Evolutionary conservation across 192 early-diverging fungal genomes (phyloP).

Genomic region (Gamsiella multidivaricata): DNA sequence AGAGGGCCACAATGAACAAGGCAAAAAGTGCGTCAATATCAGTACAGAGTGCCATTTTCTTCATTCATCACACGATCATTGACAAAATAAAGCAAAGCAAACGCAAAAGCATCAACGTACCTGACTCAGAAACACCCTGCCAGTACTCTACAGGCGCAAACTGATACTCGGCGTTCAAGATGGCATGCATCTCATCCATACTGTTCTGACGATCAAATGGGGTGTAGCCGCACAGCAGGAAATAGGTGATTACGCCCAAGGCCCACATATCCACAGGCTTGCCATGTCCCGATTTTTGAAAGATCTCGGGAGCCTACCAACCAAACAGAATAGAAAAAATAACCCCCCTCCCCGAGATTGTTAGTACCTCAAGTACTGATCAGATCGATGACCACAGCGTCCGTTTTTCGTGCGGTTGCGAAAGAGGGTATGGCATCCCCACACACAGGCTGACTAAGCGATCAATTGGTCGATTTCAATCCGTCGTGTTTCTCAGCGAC

Average conservation of each 20-base stretch:
- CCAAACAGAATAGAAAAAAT: neutral
- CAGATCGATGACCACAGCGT: no score
- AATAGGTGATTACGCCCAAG: slow-evolving; percentile 80
- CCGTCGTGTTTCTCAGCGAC: no score
- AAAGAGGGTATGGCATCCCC: no score
- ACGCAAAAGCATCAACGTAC: slow-evolving; percentile 24
- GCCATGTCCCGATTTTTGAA: slow-evolving; percentile 70
- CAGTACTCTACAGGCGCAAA: slow-evolving; percentile 75
- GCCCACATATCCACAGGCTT: slow-evolving; percentile 90
- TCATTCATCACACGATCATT: no score
- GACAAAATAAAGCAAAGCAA: no score
- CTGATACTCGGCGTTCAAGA: slow-evolving; percentile 68
- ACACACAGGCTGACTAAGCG: no score
- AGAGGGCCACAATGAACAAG: neutral
- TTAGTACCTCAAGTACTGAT: no score
- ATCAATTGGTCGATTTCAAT: no score
- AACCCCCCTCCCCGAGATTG: neutral
- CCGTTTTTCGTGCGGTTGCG: no score
- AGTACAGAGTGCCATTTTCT: no score
- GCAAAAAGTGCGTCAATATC: neutral
- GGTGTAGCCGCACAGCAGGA: slow-evolving; percentile 76
- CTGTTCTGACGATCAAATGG: slow-evolving; percentile 74
- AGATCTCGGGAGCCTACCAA: slow-evolving; percentile 68
- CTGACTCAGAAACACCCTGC: slow-evolving; percentile 64
- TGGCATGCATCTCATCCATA: slow-evolving; percentile 65